Conservation (phyloP, 352 stramenopile species). For the Globisporangium cederbergense region DNA sequence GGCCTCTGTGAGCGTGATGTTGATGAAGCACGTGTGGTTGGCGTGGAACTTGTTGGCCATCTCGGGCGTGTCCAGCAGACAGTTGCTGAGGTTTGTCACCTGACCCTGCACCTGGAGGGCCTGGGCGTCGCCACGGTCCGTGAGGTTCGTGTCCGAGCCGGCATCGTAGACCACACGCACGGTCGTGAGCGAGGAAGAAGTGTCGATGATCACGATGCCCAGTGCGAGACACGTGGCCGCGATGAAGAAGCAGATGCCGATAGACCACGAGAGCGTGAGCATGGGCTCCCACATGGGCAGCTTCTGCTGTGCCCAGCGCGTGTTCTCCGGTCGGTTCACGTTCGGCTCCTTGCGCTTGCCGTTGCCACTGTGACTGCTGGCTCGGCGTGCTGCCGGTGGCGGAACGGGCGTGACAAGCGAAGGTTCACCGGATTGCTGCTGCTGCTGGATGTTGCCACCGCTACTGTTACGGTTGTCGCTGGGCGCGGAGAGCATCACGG, state of each 20-base stretch:
- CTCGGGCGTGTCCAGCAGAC: slow-evolving; percentile 29
- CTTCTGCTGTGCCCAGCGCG: slow-evolving; percentile 61
- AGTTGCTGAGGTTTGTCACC: slow-evolving; percentile 46
- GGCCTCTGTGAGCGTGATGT: slow-evolving; percentile 46
- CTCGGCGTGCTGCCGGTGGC: not conserved
- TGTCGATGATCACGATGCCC: slow-evolving; percentile 44
- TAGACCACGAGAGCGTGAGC: slow-evolving; percentile 62
- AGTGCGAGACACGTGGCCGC: slow-evolving; percentile 38
- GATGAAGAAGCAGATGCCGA: slow-evolving; percentile 48
- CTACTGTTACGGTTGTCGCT: not conserved
- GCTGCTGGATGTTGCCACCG: not conserved
- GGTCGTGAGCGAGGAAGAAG: slow-evolving; percentile 44
- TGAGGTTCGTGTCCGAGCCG: slow-evolving; percentile 24
- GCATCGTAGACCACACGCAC: slow-evolving; percentile 67
- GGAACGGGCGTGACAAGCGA: slow-evolving; percentile 4
- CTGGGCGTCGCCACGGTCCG: slow-evolving; percentile 19
- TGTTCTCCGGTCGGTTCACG: slow-evolving; percentile 49
- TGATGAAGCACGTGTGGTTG: slow-evolving; percentile 71
- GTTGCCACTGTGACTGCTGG: slow-evolving; percentile 1
- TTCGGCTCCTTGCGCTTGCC: slow-evolving; percentile 13
- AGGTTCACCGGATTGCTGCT: not conserved
- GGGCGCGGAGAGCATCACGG: slow-evolving; percentile 1
- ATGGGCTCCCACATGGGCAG: slow-evolving; percentile 72
- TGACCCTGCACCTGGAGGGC: slow-evolving; percentile 30
- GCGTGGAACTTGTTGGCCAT: slow-evolving; percentile 66